A percentile compares a stretch with the other conserved stretches of the same genome.
Evolutionary conservation across 2,329 filamentous ascomycete genomes (phyloP).

Genomic region (Coniella lustricola): DNA sequence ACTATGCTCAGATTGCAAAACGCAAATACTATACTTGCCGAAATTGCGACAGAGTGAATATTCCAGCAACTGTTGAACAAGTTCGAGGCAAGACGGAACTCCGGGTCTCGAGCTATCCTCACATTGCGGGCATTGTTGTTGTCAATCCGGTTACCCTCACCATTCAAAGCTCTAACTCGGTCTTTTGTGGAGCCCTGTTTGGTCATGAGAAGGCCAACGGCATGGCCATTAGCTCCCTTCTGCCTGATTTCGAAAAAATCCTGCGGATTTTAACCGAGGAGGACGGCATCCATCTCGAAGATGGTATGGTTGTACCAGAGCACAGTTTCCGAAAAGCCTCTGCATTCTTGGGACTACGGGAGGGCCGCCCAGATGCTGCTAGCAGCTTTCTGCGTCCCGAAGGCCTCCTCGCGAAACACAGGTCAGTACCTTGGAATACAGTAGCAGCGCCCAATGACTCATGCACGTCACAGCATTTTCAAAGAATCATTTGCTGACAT

Average conservation of each 20-base stretch:
- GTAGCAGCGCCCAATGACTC: no score
- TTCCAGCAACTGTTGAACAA: constrained; percentile 76
- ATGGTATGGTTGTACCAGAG: constrained; percentile 95
- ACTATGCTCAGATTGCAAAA: constrained; percentile 67
- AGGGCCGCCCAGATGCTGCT: constrained; percentile 72
- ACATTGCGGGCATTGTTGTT: constrained; percentile 95
- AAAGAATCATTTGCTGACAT: background rate
- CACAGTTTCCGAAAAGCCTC: constrained; percentile 89
- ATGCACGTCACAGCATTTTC: no score
- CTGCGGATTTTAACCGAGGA: constrained; percentile 77
- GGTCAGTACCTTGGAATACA: no score
- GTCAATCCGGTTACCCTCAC: constrained; percentile 70
- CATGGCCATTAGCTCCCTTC: constrained; percentile 67
- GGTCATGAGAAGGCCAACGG: constrained; percentile 81
- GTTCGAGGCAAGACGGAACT: constrained; percentile 63
- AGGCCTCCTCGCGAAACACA: constrained; percentile 64
- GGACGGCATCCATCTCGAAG: constrained; percentile 73
- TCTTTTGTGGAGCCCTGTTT: constrained; percentile 88
- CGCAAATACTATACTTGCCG: constrained; percentile 79
- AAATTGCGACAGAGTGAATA: constrained; percentile 68
- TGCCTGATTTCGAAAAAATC: constrained; percentile 82
- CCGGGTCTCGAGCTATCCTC: constrained; percentile 86
- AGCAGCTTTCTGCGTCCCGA: constrained; percentile 76
- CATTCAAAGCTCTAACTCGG: constrained; percentile 88
- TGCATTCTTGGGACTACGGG: constrained; percentile 73